Percentiles rank a stretch among this genome's conserved stretches.
Conservation (phyloP, 805 yeast species). For the Blastobotrys muscicola region DNA sequence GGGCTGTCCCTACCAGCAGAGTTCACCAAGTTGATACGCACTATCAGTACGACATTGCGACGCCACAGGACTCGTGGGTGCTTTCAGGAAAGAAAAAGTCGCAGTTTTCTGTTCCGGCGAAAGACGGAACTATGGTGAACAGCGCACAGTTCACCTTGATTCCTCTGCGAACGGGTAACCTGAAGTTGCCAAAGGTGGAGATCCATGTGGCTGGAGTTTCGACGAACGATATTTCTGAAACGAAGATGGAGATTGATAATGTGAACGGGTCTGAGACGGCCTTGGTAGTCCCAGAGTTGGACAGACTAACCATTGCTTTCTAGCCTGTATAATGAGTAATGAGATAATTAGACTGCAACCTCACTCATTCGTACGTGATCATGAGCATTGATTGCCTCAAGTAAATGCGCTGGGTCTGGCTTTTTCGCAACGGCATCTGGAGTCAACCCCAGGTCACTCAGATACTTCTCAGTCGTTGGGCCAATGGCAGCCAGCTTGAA, state of each 20-base stretch:
- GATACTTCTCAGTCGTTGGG: slow-evolving; percentile 70
- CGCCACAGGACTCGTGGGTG: slow-evolving; percentile 65
- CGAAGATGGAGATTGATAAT: slow-evolving; percentile 49
- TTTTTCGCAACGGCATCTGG: slow-evolving; percentile 59
- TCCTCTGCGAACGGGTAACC: slow-evolving; percentile 69
- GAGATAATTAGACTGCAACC: background rate
- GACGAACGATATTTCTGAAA: slow-evolving; percentile 18
- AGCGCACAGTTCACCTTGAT: slow-evolving; percentile 39
- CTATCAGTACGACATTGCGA: slow-evolving; percentile 40
- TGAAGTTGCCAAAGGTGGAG: slow-evolving; percentile 55
- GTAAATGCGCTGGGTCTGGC: slow-evolving; percentile 60
- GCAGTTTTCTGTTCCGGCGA: slow-evolving; percentile 31
- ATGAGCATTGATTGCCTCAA: slow-evolving; percentile 29
- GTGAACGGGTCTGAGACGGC: slow-evolving; percentile 61
- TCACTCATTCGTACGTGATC: too few relatives aligned
- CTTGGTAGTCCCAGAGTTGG: slow-evolving; percentile 61
- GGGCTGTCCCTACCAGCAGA: slow-evolving; percentile 27
- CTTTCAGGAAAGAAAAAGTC: slow-evolving; percentile 61
- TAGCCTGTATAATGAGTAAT: slow-evolving; percentile 20
- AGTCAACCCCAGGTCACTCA: slow-evolving; percentile 40
- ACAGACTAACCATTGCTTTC: slow-evolving; percentile 52
- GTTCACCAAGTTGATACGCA: slow-evolving; percentile 15
- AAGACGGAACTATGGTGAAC: slow-evolving; percentile 18
- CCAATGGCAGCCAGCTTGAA: slow-evolving; percentile 74
- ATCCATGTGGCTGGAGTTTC: slow-evolving; percentile 28